Base-by-base conservation (phyloP, 768 basidiomycete species). In the Hygrophorus pudorinus region DNA sequence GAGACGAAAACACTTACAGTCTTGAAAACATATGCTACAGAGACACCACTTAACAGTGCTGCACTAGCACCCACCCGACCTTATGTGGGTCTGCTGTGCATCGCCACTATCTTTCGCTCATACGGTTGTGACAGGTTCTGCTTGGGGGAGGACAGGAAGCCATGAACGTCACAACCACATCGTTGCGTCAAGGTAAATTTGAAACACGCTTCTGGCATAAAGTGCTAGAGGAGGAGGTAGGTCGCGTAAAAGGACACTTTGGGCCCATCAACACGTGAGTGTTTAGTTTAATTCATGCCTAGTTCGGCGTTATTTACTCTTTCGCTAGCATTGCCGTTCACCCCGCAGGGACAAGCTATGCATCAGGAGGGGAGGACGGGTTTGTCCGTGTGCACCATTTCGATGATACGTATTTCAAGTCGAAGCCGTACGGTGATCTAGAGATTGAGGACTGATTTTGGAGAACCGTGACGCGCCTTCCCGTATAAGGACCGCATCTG, bases 201-300 rank as follows among this genome's bases (percentile, higher is more conserved):
- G 96, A 98, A 66, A 89, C 91, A 9, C 75, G 92, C 31, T 97
- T 99, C 69, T 98, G 92, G 91, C 94, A 99, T 71, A 90, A 85
- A 53, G 72, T 94, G 30, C 86, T 94, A 54, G 92, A 94, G 64
- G 92, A 96, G 68, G 94, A 98, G 61, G 85, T 98, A 43, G 92
- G 94, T 13, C 79, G 93, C 9, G 93, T 99, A 34, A 93, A 92
- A 61, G 96, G 96, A 10, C 94, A 98, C 63, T 99, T 98, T 58
- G 90, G 90, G 7, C 90, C 91, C 34, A 81, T 93, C 64, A 93
- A 94, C 65, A 92, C 91, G 92, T 96, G 56, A 53, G 90, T 78
- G 16, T 20, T 31, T 17, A 33, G 10, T 29, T 27, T 33, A 37
- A 42, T 36, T 11, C 18, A 14, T n/a, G 16, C 42, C n/a, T 30